Evolutionary conservation across 202 grass and related monocot species (phyloP), one percentile per base, ranked within the genome.

Genomic region (Carex sylvatica): DNA sequence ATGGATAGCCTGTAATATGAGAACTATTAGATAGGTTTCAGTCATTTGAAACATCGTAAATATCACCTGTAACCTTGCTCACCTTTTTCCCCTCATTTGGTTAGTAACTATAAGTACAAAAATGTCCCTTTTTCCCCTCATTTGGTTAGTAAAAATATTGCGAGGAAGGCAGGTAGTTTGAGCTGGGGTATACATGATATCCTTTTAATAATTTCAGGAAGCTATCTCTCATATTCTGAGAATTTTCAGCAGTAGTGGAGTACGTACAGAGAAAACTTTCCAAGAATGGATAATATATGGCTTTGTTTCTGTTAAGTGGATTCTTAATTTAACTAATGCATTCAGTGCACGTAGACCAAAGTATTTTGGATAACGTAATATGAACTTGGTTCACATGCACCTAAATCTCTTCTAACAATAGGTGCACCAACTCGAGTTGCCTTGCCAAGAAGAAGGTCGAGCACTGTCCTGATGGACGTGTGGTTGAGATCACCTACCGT

Each of bases 391-490:
- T 59, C 28, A 58, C 26, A 35, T 35, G 19, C 74, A 59, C 30
- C 28, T 77, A 36, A 77, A 56, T 76, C 16, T 38, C 58, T 78
- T 53, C 8, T 1, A 60, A 78, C 74, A 60, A 78, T 54, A 78
- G 91, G 90, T 99, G 96, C 86, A 95, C 96, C 3, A 87, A 83
- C 58, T 88, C 91, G 38, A 90, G 65, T 87, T 99, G 96, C 84
- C 88, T 80, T 5, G 91, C 93, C 79, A 99, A 99, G 89, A 99
- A 92, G 85, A 99, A 99, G 84, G 91, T 99, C 65, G 93, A 96
- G 83, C 84, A 91, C 83, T 92, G 60, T 65, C 83, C 88, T 74
- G 89, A 96, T 84, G 96, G 96, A 0, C 89, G 91, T 49, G 83
- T 92, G 78, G 49, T 88, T 79, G 93, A 96, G 86, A 93, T 93